Evolutionary conservation across 352 stramenopile species (phyloP).

Genomic region (Phytophthora litchii): DNA sequence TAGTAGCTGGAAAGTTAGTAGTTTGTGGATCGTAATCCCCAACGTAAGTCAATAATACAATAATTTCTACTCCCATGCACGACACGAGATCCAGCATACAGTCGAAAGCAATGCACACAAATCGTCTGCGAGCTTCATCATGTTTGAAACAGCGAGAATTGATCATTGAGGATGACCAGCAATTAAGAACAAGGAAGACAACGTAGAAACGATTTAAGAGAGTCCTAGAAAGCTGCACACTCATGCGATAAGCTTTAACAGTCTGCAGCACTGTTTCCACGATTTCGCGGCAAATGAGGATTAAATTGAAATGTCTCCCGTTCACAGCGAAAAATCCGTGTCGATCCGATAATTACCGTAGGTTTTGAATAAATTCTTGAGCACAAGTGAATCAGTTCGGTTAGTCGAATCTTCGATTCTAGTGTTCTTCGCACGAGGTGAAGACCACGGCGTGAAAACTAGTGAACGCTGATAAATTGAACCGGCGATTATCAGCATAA

Average conservation of each 20-base stretch:
- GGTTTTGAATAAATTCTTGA: not conserved
- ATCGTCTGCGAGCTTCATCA: conserved; percentile 7
- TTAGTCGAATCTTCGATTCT: not conserved
- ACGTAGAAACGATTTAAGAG: conserved; percentile 36
- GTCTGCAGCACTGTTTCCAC: conserved; percentile 22
- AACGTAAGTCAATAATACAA: conserved; percentile 6
- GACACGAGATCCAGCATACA: conserved; percentile 1
- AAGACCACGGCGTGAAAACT: conserved; percentile 2
- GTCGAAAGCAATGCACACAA: conserved; percentile 3
- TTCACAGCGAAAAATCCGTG: conserved; percentile 9
- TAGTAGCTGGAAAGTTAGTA: not conserved
- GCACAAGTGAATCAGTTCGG: not conserved
- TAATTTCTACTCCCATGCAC: conserved; percentile 3
- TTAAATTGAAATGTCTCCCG: conserved; percentile 12
- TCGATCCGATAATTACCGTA: not conserved
- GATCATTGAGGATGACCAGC: conserved; percentile 13
- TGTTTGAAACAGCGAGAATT: conserved; percentile 4
- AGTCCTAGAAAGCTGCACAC: conserved; percentile 2
- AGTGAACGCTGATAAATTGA: conserved; percentile 4
- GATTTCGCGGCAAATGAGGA: conserved; percentile 14
- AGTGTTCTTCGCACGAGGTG: not conserved
- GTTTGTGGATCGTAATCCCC: not conserved
- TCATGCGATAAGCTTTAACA: conserved; percentile 27
- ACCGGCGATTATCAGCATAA: not conserved
- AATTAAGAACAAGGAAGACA: conserved; percentile 24